Percentiles rank a stretch among this genome's conserved stretches.
Conservation (phyloP, 352 stramenopile species). For the Pythium folliculosum region DNA sequence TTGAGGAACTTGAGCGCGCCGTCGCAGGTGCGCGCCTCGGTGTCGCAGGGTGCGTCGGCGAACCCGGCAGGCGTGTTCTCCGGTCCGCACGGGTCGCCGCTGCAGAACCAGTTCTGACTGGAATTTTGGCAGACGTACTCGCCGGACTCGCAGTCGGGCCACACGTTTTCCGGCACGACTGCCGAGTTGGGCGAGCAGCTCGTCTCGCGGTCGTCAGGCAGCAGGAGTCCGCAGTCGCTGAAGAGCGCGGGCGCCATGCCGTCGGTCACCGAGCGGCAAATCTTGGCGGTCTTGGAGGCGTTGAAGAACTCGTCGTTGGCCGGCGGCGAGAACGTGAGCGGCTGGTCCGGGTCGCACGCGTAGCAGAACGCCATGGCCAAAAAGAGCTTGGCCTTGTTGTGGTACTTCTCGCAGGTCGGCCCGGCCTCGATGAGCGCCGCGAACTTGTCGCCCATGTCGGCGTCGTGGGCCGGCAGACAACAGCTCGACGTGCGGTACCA, state of each 20-base stretch:
- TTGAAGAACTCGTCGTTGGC: slow-evolving; percentile 64
- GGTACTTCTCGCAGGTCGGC: slow-evolving; percentile 65
- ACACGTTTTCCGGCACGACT: slow-evolving; percentile 55
- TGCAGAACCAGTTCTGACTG: slow-evolving; percentile 59
- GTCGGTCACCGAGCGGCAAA: slow-evolving; percentile 54
- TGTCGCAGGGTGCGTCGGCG: slow-evolving; percentile 60
- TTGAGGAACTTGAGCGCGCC: slow-evolving; percentile 73
- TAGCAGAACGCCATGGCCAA: slow-evolving; percentile 35
- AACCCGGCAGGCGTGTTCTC: slow-evolving; percentile 56
- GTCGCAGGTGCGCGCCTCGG: slow-evolving; percentile 51
- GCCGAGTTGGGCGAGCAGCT: slow-evolving; percentile 66
- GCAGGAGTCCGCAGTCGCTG: slow-evolving; percentile 58
- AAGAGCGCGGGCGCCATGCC: slow-evolving; percentile 55
- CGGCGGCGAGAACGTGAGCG: slow-evolving; percentile 35
- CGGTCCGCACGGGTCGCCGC: slow-evolving; percentile 38
- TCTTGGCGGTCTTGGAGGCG: slow-evolving; percentile 56
- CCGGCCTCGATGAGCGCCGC: slow-evolving; percentile 62
- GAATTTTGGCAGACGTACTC: slow-evolving; percentile 57
- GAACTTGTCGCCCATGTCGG: slow-evolving; percentile 63
- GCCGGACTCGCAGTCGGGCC: slow-evolving; percentile 53
- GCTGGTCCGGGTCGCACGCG: slow-evolving; percentile 32
- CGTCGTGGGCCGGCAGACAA: slow-evolving; percentile 67
- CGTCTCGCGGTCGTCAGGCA: slow-evolving; percentile 58
- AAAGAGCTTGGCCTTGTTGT: slow-evolving; percentile 66
- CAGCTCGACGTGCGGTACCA: slow-evolving; percentile 66